Evolutionary conservation across 768 basidiomycete species (phyloP), one percentile per base, ranked within the genome.

Genomic region (Mycena amicta): DNA sequence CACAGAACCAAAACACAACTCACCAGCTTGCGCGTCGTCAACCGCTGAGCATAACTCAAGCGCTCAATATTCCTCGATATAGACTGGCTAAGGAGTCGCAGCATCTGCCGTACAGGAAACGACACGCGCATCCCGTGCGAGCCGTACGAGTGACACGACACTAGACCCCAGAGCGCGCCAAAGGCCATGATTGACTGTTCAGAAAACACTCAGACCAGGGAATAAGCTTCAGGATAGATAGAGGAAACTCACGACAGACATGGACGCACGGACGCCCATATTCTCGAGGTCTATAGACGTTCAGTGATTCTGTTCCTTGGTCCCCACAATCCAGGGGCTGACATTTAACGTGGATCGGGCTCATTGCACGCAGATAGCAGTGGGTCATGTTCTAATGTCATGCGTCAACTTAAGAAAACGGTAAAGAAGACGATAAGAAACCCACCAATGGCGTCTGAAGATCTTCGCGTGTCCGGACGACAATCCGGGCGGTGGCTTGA

Each of bases 351-450:
- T 93, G 91, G 49, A 94, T 91, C 4, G 91, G 92, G 62, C 87
- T 89, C 90, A 94, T 92, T 0, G 90, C 90, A n/a, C 91, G 83
- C 8, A 93, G 75, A 63, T 88, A 90, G 55, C 86, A 89, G 70
- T 93, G 88, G 0, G 91, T 92, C 89, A 93, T 91, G 66, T 93
- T 84, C 82, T 89, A 57, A 1, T 47, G 3, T 22, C 5, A 28
- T 39, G 49, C 18, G 16, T 22, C 26, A 43, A 50, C n/a, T n/a
- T n/a, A n/a, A n/a, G n/a, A n/a, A n/a, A n/a, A n/a, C n/a, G n/a
- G 33, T 37, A 37, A 45, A 23, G 15, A 31, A 45, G 18, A 12
- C 27, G 41, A n/a, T 16, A 37, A n/a, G 29, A 49, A 18, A 75
- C 79, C 41, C 69, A 87, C 85, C 55, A 92, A 72, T 3, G 91